Evolutionary conservation across 75 land plant genomes (phyloP).

Genomic region (Chamaecyparis obtusa): DNA sequence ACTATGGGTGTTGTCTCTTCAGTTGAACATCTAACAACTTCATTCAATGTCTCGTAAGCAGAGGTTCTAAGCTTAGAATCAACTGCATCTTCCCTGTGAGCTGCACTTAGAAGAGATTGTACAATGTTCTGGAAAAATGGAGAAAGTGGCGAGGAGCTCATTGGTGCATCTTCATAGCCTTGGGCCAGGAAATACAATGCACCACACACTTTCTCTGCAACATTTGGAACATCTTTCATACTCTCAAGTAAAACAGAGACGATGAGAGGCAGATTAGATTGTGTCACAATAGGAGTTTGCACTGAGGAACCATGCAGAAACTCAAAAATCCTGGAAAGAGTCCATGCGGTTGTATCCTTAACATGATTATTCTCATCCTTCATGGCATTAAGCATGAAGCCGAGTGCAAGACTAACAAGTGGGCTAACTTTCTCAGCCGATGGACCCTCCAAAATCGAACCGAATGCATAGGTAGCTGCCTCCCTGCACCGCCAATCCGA

Average conservation of each 20-base stretch:
- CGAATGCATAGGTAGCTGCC: conserved; percentile 96
- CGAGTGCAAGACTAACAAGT: conserved; percentile 69
- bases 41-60: conserved; percentile 91
- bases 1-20: conserved; percentile 84
- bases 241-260: conserved; percentile 67
- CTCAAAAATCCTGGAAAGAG: conserved; percentile 87
- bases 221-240: conserved; percentile 92
- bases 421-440: conserved; percentile 68
- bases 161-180: conserved; percentile 72
- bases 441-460: conserved; percentile 93
- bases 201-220: conserved; percentile 97
- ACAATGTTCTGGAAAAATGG: conserved; percentile 38
- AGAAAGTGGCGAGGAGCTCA: conserved; percentile 24
- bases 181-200: conserved; percentile 91
- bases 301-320: conserved; percentile 79
- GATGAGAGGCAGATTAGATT: conserved; percentile 63
- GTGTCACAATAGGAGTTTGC: conserved; percentile 65
- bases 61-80: conserved; percentile 85
- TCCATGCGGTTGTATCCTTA: conserved; percentile 93
- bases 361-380: conserved; percentile 80
- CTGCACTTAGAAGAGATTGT: conserved; percentile 37
- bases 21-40: conserved; percentile 85
- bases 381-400: conserved; percentile 75
- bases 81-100: conserved; percentile 46
- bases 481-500: conserved; percentile 90